Base-by-base conservation (phyloP, 129 eudicot species). In the Oenanthe sinensis region DNA sequence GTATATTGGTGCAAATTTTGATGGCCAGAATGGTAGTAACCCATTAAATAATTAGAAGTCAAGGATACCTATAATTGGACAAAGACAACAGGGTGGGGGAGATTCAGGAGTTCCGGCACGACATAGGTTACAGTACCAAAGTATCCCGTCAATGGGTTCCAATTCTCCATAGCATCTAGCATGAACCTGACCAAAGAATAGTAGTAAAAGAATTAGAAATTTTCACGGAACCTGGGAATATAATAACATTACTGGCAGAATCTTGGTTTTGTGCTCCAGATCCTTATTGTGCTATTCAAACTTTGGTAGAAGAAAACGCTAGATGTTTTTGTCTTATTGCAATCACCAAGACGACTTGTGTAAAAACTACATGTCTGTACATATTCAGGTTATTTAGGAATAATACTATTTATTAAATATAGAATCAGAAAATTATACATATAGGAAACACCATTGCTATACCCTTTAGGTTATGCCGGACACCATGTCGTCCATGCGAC, bases 121-220 rank as follows among this genome's bases (percentile, higher is more conserved):
- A 78, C 99, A 96, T 73, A 96, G 83, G 83, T 92, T 96, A 88
- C 99, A 96, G 69, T 92, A 82, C 99, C 99, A 96, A 78, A 96
- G 96, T 58, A 82, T 89, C 68, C 97, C 99, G 76, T 85, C 97
- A 79, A 84, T 85, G 81, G 95, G 92, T 85, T 88, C 97, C 78
- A 87, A 77, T 84, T 96, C 99, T 55, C 99, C 99, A 82, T 96
- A 96, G 86, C 99, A 96, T 83, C 96, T 92, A 82, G 99, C 99
- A 87, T 96, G 99, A 81, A 96, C 99, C 99, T 96, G 85, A 79
- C 78, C 37, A 71, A 58, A 50, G 52, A 77, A 48, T 16, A 46
- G 43, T 11, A 71, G 39, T 42, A 40, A 58, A 3, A 58, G 14
- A n/a, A 58, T 58, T 13, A 28, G 0, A 65, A 28, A 63, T 0